A percentile compares a stretch with the other conserved stretches of the same genome.
These are phyloP conservation scores for Podila horticola DNA, from an alignment of 192 early-diverging fungal genomes.

Conservation along the genomic window DNA sequence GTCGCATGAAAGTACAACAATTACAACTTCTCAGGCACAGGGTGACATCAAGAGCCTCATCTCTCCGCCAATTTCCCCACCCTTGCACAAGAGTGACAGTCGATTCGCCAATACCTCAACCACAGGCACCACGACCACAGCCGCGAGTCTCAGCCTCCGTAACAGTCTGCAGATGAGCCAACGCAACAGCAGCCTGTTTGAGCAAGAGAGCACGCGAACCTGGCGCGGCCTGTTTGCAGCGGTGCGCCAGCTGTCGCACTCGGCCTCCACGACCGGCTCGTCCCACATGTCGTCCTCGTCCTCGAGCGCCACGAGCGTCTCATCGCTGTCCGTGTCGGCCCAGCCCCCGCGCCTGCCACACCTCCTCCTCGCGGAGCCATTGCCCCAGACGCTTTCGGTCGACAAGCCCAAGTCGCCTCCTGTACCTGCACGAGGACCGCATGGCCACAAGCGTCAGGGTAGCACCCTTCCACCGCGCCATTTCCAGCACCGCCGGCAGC, in stretches of 20 bases:
- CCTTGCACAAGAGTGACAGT: neutral
- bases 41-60: neutral
- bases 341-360: neutral
- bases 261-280: slow-evolving; percentile 15
- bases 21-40: neutral
- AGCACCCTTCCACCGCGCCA: neutral
- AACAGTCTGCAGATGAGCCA: neutral
- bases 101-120: neutral
- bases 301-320: slow-evolving; percentile 1
- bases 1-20: neutral
- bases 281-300: slow-evolving; percentile 12
- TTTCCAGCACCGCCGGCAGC: neutral
- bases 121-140: neutral
- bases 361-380: too few relatives aligned
- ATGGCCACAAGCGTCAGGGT: neutral
- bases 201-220: slow-evolving; percentile 10
- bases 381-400: neutral
- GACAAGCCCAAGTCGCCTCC: neutral
- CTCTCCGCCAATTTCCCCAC: neutral
- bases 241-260: slow-evolving; percentile 26
- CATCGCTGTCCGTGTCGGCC: neutral
- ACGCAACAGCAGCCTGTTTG: slow-evolving; percentile 4
- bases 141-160: neutral
- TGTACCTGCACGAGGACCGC: neutral
- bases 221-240: slow-evolving; percentile 25